phyloP scores from a whole-genome alignment of 1,284 basidiomycete species.

The Amylostereum areolatum region DNA sequence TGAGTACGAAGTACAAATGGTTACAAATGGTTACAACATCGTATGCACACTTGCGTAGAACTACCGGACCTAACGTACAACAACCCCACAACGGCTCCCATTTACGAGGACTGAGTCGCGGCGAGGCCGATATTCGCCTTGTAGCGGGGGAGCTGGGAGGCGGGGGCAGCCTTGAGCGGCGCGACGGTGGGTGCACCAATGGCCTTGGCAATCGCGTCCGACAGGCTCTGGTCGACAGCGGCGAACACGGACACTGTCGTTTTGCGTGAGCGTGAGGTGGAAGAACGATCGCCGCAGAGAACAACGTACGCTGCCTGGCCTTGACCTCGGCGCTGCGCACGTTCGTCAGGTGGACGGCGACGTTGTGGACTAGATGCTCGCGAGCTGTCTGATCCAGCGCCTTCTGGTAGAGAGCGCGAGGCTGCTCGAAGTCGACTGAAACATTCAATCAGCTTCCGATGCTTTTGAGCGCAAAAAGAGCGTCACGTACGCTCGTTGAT shows the following conservation, averaged over 20 bases:
- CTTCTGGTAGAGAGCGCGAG: conserved; percentile 71
- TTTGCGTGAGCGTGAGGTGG: neutral
- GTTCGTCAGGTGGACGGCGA: conserved; percentile 66
- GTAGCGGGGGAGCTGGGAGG: conserved; percentile 52
- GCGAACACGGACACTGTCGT: conserved; percentile 73
- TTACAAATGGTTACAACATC: too few species aligned
- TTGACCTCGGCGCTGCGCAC: conserved; percentile 65
- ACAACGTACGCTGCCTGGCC: conserved; percentile 57
- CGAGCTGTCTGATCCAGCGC: conserved; percentile 71
- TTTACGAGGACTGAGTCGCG: too few species aligned
- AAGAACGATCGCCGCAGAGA: neutral
- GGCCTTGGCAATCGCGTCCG: conserved; percentile 69
- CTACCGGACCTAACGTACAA: too few species aligned
- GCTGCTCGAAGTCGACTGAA: conserved; percentile 87
- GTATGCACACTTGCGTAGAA: too few species aligned
- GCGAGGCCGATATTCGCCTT: conserved; percentile 18
- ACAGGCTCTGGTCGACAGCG: conserved; percentile 66
- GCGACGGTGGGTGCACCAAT: conserved; percentile 53
- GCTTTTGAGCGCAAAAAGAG: neutral
- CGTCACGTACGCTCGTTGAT: conserved; percentile 66
- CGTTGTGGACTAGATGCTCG: conserved; percentile 70
- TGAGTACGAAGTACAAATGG: too few species aligned
- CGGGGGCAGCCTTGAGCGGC: conserved; percentile 62
- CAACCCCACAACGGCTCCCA: too few species aligned
- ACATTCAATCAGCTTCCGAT: conserved; percentile 3